Percentiles rank a stretch among this genome's conserved stretches.
These are phyloP conservation scores for Zizania latifolia DNA, from an alignment of 176 grass and related monocot genomes.

Conservation along the genomic window DNA sequence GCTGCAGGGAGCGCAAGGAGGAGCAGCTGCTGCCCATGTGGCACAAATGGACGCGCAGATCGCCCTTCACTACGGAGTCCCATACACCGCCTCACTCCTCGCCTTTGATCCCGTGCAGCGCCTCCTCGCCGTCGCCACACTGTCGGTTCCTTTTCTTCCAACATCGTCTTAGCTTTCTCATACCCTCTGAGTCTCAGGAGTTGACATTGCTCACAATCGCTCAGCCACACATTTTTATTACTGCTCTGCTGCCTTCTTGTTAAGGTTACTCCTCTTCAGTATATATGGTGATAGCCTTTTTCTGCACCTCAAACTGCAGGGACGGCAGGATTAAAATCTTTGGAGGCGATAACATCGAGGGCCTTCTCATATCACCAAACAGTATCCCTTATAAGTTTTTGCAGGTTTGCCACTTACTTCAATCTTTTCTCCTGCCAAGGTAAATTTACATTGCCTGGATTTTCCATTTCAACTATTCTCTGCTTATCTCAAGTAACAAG, in stretches of 20 bases:
- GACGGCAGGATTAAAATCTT: constrained; percentile 93
- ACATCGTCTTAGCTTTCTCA: background rate
- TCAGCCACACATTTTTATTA: background rate
- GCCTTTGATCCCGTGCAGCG: constrained; percentile 81
- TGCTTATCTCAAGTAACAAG: too few relatives aligned
- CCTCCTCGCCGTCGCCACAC: constrained; percentile 80
- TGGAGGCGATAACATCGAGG: constrained; percentile 88
- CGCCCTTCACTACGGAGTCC: constrained; percentile 66
- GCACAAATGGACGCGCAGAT: constrained; percentile 58
- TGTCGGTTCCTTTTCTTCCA: constrained; percentile 40
- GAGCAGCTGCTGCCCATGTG: background rate
- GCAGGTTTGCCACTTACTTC: constrained; percentile 43
- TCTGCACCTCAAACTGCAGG: constrained; percentile 33
- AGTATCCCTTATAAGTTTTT: constrained; percentile 79
- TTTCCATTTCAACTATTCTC: background rate
- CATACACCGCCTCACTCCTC: constrained; percentile 71
- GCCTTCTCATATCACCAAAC: constrained; percentile 72
- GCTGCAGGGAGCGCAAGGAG: constrained; percentile 3
- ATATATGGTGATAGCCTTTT: background rate
- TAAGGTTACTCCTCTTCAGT: background rate
- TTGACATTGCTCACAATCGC: background rate
- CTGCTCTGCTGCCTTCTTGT: background rate
- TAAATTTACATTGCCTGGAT: background rate
- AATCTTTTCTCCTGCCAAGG: background rate
- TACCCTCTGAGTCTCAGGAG: background rate